Evolutionary conservation across 164 flowering plant genomes (phyloP), one percentile per base, ranked within the genome.

Genomic region (Cinnamomum micranthum): DNA sequence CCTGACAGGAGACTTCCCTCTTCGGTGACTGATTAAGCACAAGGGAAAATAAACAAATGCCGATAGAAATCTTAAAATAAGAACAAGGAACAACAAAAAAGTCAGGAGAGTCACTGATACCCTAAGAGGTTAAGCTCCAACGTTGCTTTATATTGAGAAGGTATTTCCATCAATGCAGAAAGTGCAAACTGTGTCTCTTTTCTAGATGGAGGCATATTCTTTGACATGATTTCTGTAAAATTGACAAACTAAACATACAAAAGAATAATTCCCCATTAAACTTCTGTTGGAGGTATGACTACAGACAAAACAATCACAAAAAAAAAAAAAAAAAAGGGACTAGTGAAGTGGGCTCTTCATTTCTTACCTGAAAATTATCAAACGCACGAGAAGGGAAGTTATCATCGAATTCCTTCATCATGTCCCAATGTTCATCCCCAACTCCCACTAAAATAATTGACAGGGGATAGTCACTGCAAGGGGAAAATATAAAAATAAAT

Each of bases 401-500:
- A 75, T 94, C 98, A 77, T 94, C 98, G 76, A 94, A 92, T 83
- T 91, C 90, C 73, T 74, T 84, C 98, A 94, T 94, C 92, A 88
- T 90, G 77, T 94, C 97, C 97, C 95, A 92, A 3, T 95, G 97
- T 33, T 95, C 97, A 86, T 92, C 97, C 71, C 97, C 97, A 76
- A 94, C 98, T 66, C 98, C 98, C 51, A 94, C 98, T 23, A 94
- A 73, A 41, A 94, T 77, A 72, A 94, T 94, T 20, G 98, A 92
- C 80, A 94, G 73, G 2, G 98, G 96, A 68, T 87, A 88, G 72
- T 89, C 84, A 77, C 97, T 92, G 87, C 76, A 81, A 77, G 65
- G 27, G 51, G 71, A 71, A n/a, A 68, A 65, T 9, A 41, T 41
- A 6, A 10, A 17, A 11, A 69, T 47, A 65, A 11, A 41, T 41